These are phyloP conservation scores for Schwanniomyces yamadae DNA, from an alignment of 805 yeast species.

Conservation along the genomic window DNA sequence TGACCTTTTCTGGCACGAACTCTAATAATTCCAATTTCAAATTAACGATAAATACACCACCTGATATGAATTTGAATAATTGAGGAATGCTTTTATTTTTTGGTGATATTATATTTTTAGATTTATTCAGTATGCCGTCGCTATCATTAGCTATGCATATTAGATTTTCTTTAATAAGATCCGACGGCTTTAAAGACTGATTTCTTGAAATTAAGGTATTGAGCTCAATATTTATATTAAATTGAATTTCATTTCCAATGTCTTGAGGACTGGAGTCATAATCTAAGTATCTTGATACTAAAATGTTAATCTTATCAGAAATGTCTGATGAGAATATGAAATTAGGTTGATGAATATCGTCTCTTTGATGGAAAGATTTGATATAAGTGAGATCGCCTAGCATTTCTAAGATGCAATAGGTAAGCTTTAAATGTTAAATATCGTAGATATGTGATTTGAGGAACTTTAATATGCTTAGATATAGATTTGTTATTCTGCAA, in stretches of 20 bases:
- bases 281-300: conserved; percentile 3
- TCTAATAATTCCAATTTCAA: conserved; percentile 22
- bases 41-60: conserved; percentile 36
- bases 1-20: conserved; percentile 19
- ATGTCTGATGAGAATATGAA: conserved; percentile 39
- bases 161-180: conserved; percentile 32
- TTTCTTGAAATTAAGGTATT: conserved; percentile 34
- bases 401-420: conserved; percentile 1
- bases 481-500: no score
- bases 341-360: conserved; percentile 37
- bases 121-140: neutral
- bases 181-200: conserved; percentile 27
- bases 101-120: neutral
- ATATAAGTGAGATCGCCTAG: conserved; percentile 4
- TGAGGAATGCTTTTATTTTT: neutral
- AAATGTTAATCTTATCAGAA: conserved; percentile 18
- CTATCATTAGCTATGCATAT: conserved; percentile 30
- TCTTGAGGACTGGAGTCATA: conserved; percentile 6
- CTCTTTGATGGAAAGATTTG: conserved; percentile 5
- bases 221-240: conserved; percentile 33
- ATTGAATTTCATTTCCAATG: conserved; percentile 14
- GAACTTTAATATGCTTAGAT: no score
- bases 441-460: no score
- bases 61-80: conserved; percentile 7
- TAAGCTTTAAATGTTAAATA: no score